Base-by-base conservation (phyloP, 2,329 filamentous ascomycete species). In the Thielaviopsis musarum region DNA sequence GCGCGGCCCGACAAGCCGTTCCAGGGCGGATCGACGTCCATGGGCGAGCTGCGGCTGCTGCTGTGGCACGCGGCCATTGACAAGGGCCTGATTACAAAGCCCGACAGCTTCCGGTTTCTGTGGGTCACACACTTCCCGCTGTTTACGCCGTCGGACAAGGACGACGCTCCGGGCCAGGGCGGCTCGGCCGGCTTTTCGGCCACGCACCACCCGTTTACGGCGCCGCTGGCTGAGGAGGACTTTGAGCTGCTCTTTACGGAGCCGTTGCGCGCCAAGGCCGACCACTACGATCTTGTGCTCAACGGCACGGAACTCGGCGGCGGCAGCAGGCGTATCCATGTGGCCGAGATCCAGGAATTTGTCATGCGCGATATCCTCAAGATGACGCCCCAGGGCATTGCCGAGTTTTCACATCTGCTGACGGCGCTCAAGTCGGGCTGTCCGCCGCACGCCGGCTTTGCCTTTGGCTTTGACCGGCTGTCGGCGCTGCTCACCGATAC, bases 181-280 rank as follows among this genome's bases (percentile, higher is more conserved):
- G 90, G 90, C 19, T 70, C 76, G 0, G 82, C 90, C 0, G 90
- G 91, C 4, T 83, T 97, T 66, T 82, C 85, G 10, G 84, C 91
- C 0, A 95, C 91, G 0, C 93, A 98, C 67, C 93, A 98, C 69
- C 93, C 93, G 0, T 98, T 98, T 71, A 98, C 93, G 0, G 88
- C 93, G 0, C 93, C 93, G 0, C 81, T 87, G 41, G 81, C 81
- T 0, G 70, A 77, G 0, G 73, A 75, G 4, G 91, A 97, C 67
- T 79, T 95, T 17, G 84, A 89, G 48, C 71, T 88, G 0, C 80
- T 97, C 1, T 75, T 83, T 45, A 83, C 77, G 0, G 77, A 90
- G 49, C 91, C 93, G 0, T 75, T 89, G 0, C 71, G 77, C 54
- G 89, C 82, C 1, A 81, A 79, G 65, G 94, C 87, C 3, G 91